Evolutionary conservation across 352 stramenopile species (phyloP).

Genomic region (Phytophthora vignae): DNA sequence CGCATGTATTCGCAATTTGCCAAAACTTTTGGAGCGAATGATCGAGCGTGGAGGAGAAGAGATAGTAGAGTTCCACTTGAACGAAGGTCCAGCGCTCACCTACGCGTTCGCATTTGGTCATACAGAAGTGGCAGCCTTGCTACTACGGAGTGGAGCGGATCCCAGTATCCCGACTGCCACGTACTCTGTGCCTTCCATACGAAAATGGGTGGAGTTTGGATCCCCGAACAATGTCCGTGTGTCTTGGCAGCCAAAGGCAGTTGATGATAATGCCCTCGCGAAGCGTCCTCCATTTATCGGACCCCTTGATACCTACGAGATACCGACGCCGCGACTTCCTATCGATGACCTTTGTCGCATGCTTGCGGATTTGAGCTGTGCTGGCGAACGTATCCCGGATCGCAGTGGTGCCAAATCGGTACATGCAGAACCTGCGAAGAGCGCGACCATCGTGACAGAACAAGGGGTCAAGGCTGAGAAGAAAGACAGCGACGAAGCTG

Average conservation of each 20-base stretch:
- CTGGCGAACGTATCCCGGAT: not conserved
- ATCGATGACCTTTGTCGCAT: slow-evolving; percentile 34
- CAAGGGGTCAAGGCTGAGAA: not conserved
- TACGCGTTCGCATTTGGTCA: slow-evolving; percentile 78
- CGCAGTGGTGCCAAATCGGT: not conserved
- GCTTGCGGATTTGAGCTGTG: slow-evolving; percentile 22
- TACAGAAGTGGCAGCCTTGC: slow-evolving; percentile 35
- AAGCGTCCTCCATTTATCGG: slow-evolving; percentile 36
- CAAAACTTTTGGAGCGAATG: slow-evolving; percentile 55
- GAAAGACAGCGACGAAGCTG: not conserved
- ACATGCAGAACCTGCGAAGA: not conserved
- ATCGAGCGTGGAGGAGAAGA: slow-evolving; percentile 60
- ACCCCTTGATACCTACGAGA: slow-evolving; percentile 40
- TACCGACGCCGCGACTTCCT: slow-evolving; percentile 17
- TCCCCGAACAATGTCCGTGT: slow-evolving; percentile 44
- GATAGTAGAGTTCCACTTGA: slow-evolving; percentile 66
- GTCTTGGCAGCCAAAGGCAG: slow-evolving; percentile 17
- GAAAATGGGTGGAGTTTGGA: slow-evolving; percentile 71
- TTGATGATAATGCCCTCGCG: not conserved
- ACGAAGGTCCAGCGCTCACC: slow-evolving; percentile 61
- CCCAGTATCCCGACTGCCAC: slow-evolving; percentile 56
- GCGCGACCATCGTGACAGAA: not conserved
- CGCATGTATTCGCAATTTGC: slow-evolving; percentile 64
- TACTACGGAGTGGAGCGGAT: slow-evolving; percentile 56
- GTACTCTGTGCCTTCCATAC: slow-evolving; percentile 60